Conservation (phyloP, 305 asterid species). For the Solanum hybrid region DNA sequence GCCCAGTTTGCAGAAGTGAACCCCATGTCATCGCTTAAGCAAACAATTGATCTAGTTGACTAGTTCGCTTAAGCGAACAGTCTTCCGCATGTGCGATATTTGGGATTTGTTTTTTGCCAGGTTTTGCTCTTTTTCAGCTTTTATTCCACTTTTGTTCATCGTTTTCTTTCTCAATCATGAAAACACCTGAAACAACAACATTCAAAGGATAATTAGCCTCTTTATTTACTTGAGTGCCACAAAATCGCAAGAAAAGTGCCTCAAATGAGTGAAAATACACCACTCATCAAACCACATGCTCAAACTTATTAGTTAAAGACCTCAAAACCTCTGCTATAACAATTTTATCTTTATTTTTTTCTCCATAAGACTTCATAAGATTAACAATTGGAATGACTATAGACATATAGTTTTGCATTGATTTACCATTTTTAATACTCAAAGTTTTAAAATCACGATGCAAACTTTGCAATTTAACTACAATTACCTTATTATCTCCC, state of each 20-base stretch:
- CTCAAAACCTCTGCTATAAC: not conserved
- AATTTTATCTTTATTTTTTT: too few relatives aligned
- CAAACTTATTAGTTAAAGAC: not conserved
- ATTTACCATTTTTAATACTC: not conserved
- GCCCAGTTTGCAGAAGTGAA: too few relatives aligned
- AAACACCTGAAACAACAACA: not conserved
- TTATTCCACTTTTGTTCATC: not conserved
- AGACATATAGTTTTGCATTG: not conserved
- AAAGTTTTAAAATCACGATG: not conserved
- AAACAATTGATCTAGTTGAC: too few relatives aligned
- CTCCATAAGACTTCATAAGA: not conserved
- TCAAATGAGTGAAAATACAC: not conserved
- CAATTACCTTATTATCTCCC: not conserved
- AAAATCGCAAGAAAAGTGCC: not conserved
- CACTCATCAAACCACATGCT: not conserved
- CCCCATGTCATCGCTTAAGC: too few relatives aligned
- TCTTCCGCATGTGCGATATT: too few relatives aligned
- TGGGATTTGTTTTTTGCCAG: too few relatives aligned
- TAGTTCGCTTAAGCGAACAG: too few relatives aligned
- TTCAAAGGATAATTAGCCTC: not conserved
- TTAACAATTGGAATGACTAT: not conserved
- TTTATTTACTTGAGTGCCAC: not conserved
- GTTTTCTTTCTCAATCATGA: not conserved
- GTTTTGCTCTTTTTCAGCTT: not conserved
- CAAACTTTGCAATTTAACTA: too few relatives aligned